Evolutionary conservation across 805 yeast genomes (phyloP).

Genomic region (Diddensiella santjacobensis): DNA sequence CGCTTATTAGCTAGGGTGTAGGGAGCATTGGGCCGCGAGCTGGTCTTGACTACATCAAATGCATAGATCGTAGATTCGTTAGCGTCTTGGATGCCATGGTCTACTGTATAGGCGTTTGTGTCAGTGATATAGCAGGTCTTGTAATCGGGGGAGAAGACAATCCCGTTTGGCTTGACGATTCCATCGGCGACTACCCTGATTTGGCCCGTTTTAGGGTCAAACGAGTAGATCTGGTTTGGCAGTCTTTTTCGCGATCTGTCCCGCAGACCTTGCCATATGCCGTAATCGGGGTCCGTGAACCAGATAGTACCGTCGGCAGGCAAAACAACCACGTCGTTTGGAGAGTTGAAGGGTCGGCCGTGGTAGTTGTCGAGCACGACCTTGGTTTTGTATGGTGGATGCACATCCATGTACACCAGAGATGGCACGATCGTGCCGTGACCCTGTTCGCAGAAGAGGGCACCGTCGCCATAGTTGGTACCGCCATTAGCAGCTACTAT

Average conservation of each 20-base stretch:
- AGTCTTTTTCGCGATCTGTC: constrained; percentile 11
- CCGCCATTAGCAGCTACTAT: constrained; percentile 28
- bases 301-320: constrained; percentile 27
- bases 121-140: constrained; percentile 51
- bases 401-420: constrained; percentile 21
- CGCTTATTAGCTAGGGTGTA: constrained; percentile 24
- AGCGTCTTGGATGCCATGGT: constrained; percentile 14
- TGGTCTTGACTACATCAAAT: constrained; percentile 22
- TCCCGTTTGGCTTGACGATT: constrained; percentile 68
- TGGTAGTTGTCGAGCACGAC: constrained; percentile 25
- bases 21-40: constrained; percentile 10
- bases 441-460: constrained; percentile 29
- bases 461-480: constrained; percentile 24
- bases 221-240: constrained; percentile 39
- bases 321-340: constrained; percentile 28
- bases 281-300: constrained; percentile 33
- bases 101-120: constrained; percentile 21
- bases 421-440: constrained; percentile 19
- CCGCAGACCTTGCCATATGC: constrained; percentile 23
- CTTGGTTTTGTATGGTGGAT: constrained; percentile 22
- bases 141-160: constrained; percentile 47
- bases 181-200: constrained; percentile 38
- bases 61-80: constrained; percentile 27
- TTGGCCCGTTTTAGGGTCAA: constrained; percentile 34
- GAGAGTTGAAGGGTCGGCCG: constrained; percentile 29